These are phyloP conservation scores for Fusarium sp. DNA, from an alignment of 2,329 filamentous ascomycete genomes.

Conservation along the genomic window DNA sequence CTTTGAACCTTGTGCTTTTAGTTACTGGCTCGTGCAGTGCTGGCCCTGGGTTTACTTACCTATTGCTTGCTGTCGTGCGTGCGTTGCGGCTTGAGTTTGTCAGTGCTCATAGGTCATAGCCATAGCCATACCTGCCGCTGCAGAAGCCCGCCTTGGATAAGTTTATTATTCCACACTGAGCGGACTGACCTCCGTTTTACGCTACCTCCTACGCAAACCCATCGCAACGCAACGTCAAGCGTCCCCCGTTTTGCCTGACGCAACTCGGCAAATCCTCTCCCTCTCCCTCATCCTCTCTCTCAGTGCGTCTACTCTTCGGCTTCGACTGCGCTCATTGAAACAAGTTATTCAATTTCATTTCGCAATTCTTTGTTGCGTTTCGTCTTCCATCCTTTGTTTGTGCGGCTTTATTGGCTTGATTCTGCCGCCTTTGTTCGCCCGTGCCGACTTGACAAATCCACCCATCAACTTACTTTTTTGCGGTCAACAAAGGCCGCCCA, in stretches of 20 bases:
- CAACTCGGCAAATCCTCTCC: slow-evolving; percentile 37
- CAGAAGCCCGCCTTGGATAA: slow-evolving; percentile 34
- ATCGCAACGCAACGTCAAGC: slow-evolving; percentile 37
- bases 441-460: slow-evolving; percentile 12
- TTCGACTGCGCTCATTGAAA: slow-evolving; percentile 25
- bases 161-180: slow-evolving; percentile 48
- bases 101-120: slow-evolving; percentile 27
- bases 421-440: slow-evolving; percentile 30
- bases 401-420: slow-evolving; percentile 31
- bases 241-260: slow-evolving; percentile 43
- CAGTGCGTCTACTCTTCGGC: slow-evolving; percentile 38
- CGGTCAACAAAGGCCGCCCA: slow-evolving; percentile 29
- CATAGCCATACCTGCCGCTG: slow-evolving; percentile 3
- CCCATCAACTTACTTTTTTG: slow-evolving; percentile 32
- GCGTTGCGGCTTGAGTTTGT: slow-evolving; percentile 25
- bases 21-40: slow-evolving; percentile 22
- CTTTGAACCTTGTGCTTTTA: slow-evolving; percentile 9
- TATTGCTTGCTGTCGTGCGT: slow-evolving; percentile 4
- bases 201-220: not conserved
- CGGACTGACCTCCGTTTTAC: slow-evolving; percentile 8
- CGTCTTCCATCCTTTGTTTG: slow-evolving; percentile 13
- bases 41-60: not conserved
- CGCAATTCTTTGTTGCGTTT: slow-evolving; percentile 12
- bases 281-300: slow-evolving; percentile 17
- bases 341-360: slow-evolving; percentile 12